Conservation (phyloP, 352 stramenopile genomes). For the Thalassiosira livingstoniorum region DNA sequence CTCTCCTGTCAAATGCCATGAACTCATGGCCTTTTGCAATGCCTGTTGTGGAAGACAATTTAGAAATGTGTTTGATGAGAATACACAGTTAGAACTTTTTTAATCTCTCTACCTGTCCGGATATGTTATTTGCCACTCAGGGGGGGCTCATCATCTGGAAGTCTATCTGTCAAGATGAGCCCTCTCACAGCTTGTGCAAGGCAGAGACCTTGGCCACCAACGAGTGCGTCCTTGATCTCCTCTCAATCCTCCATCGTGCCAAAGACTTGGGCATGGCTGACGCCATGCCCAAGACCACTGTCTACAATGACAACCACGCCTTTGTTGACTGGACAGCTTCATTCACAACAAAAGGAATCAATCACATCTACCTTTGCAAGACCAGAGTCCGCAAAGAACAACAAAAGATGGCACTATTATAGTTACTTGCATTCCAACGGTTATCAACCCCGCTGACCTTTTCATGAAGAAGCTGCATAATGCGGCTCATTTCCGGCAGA, state of each 20-base stretch:
- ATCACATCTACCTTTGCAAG: constrained; percentile 35
- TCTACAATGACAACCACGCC: constrained; percentile 55
- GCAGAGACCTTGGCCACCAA: constrained; percentile 23
- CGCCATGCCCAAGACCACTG: not conserved
- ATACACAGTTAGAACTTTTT: not conserved
- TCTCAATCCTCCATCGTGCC: not conserved
- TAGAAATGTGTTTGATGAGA: no score
- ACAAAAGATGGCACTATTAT: not conserved
- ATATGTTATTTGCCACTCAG: not conserved
- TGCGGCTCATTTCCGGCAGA: constrained; percentile 24
- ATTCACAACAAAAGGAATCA: constrained; percentile 24
- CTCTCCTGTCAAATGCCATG: not conserved
- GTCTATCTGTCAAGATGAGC: constrained; percentile 1
- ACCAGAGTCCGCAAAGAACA: constrained; percentile 31
- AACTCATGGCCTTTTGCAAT: no score
- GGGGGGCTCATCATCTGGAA: constrained; percentile 26
- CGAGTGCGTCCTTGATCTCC: constrained; percentile 10
- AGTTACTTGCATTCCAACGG: constrained; percentile 23
- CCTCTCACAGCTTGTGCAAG: constrained; percentile 23
- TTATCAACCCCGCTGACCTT: constrained; percentile 40
- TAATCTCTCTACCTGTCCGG: constrained; percentile 20
- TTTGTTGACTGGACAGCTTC: constrained; percentile 19
- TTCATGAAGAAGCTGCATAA: constrained; percentile 57
- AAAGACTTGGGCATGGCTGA: constrained; percentile 1
- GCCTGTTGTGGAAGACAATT: not conserved